Evolutionary conservation across 208 protist genomes (phyloP).

Genomic region (Leishmania tarentolae): DNA sequence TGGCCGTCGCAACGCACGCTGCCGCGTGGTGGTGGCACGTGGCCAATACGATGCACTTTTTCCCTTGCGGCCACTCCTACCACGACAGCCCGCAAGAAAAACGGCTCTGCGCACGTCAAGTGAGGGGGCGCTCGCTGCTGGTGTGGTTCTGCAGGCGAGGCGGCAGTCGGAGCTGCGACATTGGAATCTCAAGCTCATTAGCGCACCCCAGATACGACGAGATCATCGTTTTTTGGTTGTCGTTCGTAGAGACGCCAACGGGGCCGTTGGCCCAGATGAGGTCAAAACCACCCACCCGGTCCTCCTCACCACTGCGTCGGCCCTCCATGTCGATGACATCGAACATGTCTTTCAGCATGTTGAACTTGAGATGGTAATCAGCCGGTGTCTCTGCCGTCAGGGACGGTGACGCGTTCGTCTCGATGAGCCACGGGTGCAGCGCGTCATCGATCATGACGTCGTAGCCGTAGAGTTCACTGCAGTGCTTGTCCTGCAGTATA

Average conservation of each 20-base stretch:
- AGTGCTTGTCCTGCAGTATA: conserved; percentile 85
- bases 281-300: conserved; percentile 89
- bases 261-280: conserved; percentile 89
- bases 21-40: background rate
- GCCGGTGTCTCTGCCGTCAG: conserved; percentile 92
- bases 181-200: conserved; percentile 87
- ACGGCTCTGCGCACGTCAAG: conserved; percentile 27
- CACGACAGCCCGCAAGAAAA: background rate
- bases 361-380: conserved; percentile 96
- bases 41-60: background rate
- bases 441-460: conserved; percentile 91
- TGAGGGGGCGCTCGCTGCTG: conserved; percentile 78
- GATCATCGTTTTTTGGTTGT: conserved; percentile 23
- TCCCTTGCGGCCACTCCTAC: background rate
- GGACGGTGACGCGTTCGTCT: conserved; percentile 93
- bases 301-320: conserved; percentile 70
- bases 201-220: conserved; percentile 75
- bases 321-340: conserved; percentile 90
- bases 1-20: background rate
- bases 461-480: conserved; percentile 93
- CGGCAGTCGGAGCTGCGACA: conserved; percentile 82
- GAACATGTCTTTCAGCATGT: conserved; percentile 94
- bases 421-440: conserved; percentile 89
- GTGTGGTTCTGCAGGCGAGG: conserved; percentile 75
- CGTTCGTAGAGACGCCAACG: conserved; percentile 32